These are phyloP conservation scores for Colletotrichum spinosum DNA, from an alignment of 2,329 filamentous ascomycete genomes.

Conservation along the genomic window DNA sequence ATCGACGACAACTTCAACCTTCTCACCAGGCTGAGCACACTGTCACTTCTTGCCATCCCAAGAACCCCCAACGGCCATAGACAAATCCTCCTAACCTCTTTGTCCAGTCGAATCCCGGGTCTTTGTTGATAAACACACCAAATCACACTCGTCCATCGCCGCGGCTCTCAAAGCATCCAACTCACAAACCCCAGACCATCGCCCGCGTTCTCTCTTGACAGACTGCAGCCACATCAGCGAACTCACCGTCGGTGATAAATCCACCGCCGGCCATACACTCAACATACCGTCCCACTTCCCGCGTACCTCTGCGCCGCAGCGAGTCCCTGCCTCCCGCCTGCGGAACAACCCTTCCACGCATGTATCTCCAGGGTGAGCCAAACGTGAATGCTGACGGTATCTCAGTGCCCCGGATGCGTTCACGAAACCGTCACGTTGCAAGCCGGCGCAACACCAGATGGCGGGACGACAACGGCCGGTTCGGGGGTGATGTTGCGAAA, in stretches of 20 bases:
- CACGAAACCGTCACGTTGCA: too few species aligned
- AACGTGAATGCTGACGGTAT: too few species aligned
- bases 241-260: slow-evolving; percentile 31
- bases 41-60: slow-evolving; percentile 29
- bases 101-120: background rate
- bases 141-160: slow-evolving; percentile 55
- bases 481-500: background rate
- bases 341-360: too few species aligned
- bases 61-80: too few species aligned
- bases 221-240: slow-evolving; percentile 14
- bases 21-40: slow-evolving; percentile 44
- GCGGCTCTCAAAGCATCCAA: slow-evolving; percentile 51
- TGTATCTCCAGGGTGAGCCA: too few species aligned
- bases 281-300: too few species aligned
- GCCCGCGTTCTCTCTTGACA: background rate
- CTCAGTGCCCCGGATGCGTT: too few species aligned
- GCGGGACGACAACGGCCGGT: slow-evolving; percentile 54
- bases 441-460: slow-evolving; percentile 49
- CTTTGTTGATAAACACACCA: slow-evolving; percentile 58
- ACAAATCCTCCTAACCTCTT: too few species aligned
- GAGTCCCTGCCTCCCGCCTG: too few species aligned
- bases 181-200: slow-evolving; percentile 20
- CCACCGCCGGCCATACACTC: slow-evolving; percentile 47
- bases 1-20: too few species aligned
- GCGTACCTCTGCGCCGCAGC: too few species aligned